A percentile compares a stretch with the other conserved stretches of the same genome.
Evolutionary conservation across 2,329 filamentous ascomycete genomes (phyloP).

Genomic region (Ceratocystiopsis brevicomis): DNA sequence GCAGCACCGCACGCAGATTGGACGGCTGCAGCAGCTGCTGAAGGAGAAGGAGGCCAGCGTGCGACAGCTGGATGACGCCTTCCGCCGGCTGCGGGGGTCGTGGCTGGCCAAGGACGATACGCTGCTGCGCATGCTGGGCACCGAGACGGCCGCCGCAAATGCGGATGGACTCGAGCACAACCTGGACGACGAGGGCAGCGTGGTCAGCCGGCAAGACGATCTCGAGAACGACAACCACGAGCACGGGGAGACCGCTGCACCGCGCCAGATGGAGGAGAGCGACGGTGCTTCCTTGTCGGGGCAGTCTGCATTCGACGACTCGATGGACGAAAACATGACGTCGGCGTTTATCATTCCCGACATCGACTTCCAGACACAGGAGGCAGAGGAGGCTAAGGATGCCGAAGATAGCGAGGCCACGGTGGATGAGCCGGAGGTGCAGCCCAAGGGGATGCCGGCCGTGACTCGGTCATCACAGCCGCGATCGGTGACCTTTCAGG

Average conservation of each 20-base stretch:
- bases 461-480: neutral
- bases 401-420: neutral
- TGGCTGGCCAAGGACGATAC: slow-evolving; percentile 9
- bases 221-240: neutral
- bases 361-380: slow-evolving; percentile 6
- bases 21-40: slow-evolving; percentile 6
- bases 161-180: slow-evolving; percentile 3
- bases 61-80: slow-evolving; percentile 9
- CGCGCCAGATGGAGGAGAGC: neutral
- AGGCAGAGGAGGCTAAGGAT: neutral
- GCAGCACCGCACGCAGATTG: slow-evolving; percentile 7
- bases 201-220: neutral
- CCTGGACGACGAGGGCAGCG: neutral
- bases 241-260: too few species aligned
- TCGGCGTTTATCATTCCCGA: slow-evolving; percentile 12
- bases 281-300: slow-evolving; percentile 2
- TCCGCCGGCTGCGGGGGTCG: slow-evolving; percentile 9
- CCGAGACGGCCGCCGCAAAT: too few species aligned
- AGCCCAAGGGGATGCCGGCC: slow-evolving; percentile 1
- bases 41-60: slow-evolving; percentile 7
- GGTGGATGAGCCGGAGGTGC: neutral
- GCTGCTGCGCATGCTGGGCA: slow-evolving; percentile 6
- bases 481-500: neutral
- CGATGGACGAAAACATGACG: slow-evolving; percentile 11
- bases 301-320: slow-evolving; percentile 3